Percentiles rank a stretch among this genome's conserved stretches.
These are phyloP conservation scores for Emergomyces orientalis DNA, from an alignment of 2,329 filamentous ascomycete species.

Conservation along the genomic window DNA sequence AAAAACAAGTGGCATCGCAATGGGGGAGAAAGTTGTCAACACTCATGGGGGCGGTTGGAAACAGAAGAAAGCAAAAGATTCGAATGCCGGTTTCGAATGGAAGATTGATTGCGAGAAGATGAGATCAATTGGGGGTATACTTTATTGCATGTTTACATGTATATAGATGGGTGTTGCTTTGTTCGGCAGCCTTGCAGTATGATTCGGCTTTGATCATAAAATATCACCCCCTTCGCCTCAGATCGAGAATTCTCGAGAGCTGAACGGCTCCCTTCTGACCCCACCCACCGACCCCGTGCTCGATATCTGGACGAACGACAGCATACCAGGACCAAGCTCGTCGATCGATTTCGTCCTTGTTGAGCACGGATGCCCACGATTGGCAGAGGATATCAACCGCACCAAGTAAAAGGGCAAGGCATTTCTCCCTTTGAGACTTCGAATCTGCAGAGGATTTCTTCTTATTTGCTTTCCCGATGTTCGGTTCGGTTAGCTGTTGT, in stretches of 20 bases:
- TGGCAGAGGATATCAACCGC: slow-evolving; percentile 62
- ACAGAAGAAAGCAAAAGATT: neutral
- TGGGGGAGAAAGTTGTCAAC: neutral
- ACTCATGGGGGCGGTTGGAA: neutral
- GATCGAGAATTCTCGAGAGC: slow-evolving; percentile 55
- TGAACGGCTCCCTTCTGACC: slow-evolving; percentile 66
- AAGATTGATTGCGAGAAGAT: neutral
- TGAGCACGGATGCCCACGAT: slow-evolving; percentile 62
- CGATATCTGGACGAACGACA: slow-evolving; percentile 64
- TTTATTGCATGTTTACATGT: neutral
- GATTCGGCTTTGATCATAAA: neutral
- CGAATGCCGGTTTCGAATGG: neutral
- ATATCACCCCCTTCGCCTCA: slow-evolving; percentile 31
- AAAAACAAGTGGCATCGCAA: neutral
- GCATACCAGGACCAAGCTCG: slow-evolving; percentile 78
- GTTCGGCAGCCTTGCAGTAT: neutral
- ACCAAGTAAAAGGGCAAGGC: slow-evolving; percentile 59
- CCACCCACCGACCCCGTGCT: slow-evolving; percentile 63
- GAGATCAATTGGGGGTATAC: neutral
- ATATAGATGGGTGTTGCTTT: neutral
- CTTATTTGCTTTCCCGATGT: slow-evolving; percentile 15
- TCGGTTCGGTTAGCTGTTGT: slow-evolving; percentile 11
- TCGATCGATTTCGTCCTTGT: slow-evolving; percentile 58
- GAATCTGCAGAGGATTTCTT: slow-evolving; percentile 46
- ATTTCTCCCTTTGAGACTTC: slow-evolving; percentile 56